Evolutionary conservation across 768 basidiomycete genomes (phyloP), one percentile per base, ranked within the genome.

Genomic region (Dentipellis sp.): DNA sequence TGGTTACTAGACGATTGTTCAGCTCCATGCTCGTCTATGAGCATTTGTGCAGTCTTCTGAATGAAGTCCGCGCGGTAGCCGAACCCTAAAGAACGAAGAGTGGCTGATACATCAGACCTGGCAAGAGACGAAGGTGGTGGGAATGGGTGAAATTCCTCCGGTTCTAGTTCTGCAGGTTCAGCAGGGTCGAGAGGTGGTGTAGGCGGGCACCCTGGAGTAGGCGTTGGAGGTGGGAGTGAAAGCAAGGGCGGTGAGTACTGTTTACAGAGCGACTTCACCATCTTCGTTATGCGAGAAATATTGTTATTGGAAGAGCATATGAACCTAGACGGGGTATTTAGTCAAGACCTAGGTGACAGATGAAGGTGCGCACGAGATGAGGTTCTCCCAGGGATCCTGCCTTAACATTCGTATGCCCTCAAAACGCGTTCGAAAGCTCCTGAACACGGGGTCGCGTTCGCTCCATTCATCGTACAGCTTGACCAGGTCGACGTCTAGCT

Each of bases 291-390:
- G 6, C 97, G 88, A 5, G 82, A 72, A 52, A 99, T 98, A 63
- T 98, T 94, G 68, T 98, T 98, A 65, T 97, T 97, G 2, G 92
- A 91, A 2, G 94, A 97, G 67, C 95, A 98, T 61, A 99, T 97
- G 73, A 98, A 99, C 9, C 94, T 95, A 53, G 5, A 54, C 17
- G 40, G 6, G 37, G 40, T 23, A 47, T 46, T 34, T 38, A 54
- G 45, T 39, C 17, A 12, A 17, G 19, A 1, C 9, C 12, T 23
- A 21, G 9, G 52, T 22, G 10, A 52, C 23, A 11, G 58, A 39
- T 58, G 34, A 17, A 16, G 23, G 11, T 8, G 82, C 90, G 64
- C 69, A 97, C 94, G 91, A 93, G 46, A 97, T 72, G 29, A 98
- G 78, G 64, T 90, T 94, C 71, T 98, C 95, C 86, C 92, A 98